Conservation (phyloP, 768 basidiomycete species). For the Steccherinum ochraceum region DNA sequence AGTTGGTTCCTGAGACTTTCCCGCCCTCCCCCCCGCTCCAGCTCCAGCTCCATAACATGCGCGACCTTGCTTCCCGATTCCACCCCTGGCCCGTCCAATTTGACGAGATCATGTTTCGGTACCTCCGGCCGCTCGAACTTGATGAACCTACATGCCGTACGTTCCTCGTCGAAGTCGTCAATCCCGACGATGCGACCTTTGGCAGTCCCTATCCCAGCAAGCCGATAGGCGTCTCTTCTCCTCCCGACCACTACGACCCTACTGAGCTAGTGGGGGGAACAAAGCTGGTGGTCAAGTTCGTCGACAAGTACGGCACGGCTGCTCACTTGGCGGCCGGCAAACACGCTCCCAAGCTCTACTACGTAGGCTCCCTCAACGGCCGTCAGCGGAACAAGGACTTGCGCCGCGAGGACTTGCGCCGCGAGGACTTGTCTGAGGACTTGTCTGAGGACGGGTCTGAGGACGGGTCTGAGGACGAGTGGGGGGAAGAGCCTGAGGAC, state of each 20-base stretch:
- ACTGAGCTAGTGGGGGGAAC: background rate
- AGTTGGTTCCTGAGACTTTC: background rate
- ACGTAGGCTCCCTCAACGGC: constrained; percentile 16
- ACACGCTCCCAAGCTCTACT: constrained; percentile 25
- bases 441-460: too few species aligned
- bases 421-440: too few species aligned
- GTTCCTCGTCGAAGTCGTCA: too few species aligned
- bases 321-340: constrained; percentile 27
- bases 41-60: background rate
- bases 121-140: too few species aligned
- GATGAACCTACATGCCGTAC: too few species aligned
- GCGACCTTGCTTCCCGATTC: background rate
- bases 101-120: too few species aligned
- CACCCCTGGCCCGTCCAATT: too few species aligned
- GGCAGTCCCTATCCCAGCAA: background rate
- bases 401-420: too few species aligned
- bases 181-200: background rate
- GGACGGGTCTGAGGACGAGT: too few species aligned
- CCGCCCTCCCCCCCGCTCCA: too few species aligned
- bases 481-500: too few species aligned
- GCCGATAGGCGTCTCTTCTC: background rate
- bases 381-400: background rate
- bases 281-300: constrained; percentile 32
- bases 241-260: background rate
- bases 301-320: constrained; percentile 24